These are phyloP conservation scores for Ophiostoma fasciatum DNA, from an alignment of 2,329 filamentous ascomycete species.

Conservation along the genomic window DNA sequence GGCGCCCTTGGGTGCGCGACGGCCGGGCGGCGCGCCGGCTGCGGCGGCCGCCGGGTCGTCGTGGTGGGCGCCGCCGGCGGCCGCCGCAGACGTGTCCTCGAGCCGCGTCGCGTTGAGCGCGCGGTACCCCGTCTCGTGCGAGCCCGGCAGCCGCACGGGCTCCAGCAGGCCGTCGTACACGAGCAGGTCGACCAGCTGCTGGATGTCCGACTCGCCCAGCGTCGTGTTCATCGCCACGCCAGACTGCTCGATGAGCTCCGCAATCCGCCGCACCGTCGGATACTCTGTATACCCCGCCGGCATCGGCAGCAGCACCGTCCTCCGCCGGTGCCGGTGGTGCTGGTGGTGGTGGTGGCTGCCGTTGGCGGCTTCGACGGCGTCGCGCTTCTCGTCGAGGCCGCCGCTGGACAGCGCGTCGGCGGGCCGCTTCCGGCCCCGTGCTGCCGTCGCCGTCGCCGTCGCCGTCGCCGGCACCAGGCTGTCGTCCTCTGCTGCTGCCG, in stretches of 20 bases:
- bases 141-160: slow-evolving; percentile 29
- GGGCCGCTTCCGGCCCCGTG: slow-evolving; percentile 31
- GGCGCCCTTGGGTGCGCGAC: too few species aligned
- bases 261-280: slow-evolving; percentile 67
- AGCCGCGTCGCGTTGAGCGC: slow-evolving; percentile 33
- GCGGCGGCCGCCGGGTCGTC: slow-evolving; percentile 10
- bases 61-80: slow-evolving; percentile 13
- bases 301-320: slow-evolving; percentile 32
- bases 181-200: slow-evolving; percentile 76
- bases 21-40: too few species aligned
- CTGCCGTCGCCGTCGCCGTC: neutral
- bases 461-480: too few species aligned
- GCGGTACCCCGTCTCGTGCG: slow-evolving; percentile 34
- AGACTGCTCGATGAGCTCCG: slow-evolving; percentile 52
- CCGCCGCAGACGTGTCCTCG: slow-evolving; percentile 18
- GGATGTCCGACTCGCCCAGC: slow-evolving; percentile 59
- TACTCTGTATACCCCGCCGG: slow-evolving; percentile 61
- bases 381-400: slow-evolving; percentile 14
- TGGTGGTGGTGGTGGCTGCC: slow-evolving; percentile 5
- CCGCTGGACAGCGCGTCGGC: slow-evolving; percentile 30
- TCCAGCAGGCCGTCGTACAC: slow-evolving; percentile 80
- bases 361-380: neutral
- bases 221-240: slow-evolving; percentile 60
- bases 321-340: slow-evolving; percentile 14
- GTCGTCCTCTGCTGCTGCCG: neutral